Evolutionary conservation across 768 basidiomycete species (phyloP), one percentile per base, ranked within the genome.

Genomic region (Flagelloscypha sp.): DNA sequence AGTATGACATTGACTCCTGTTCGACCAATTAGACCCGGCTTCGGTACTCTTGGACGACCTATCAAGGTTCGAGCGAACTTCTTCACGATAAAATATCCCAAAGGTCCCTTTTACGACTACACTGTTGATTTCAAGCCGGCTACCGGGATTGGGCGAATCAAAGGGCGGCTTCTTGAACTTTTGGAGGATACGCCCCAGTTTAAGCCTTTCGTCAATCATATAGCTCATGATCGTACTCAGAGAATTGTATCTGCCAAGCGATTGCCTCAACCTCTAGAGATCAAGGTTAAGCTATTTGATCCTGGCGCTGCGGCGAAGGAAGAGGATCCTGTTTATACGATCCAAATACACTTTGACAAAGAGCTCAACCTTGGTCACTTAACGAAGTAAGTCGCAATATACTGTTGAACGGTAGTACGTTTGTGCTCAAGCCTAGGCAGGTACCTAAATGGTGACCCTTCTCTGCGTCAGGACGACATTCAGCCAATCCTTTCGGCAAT

Each of bases 61-160:
- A 64, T 75, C 43, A 67, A 53, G 0, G 52, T 82, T 11, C 65
- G 81, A 2, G 65, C 79, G 15, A 83, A 82, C 48, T 79, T 80
- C 55, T 80, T 79, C 50, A 48, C 74, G 0, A 46, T 82, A 8
- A 63, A 50, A 21, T 46, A 71, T n/a, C 65, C 66, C 2, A 63
- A 66, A 29, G 61, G 61, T 1, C 57, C 61, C 0, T 48, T 76
- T 5, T 75, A 68, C 47, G 77, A 81, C 40, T 83, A 83, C 44
- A 50, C 53, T 13, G 64, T 81, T 23, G 57, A 66, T 15, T 70
- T 79, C 30, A 50, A 53, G 10, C 75, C 76, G 0, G 65, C 59
- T 36, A 62, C 62, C 0, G 61, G 68, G 28, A 56, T 67, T 0
- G 64, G 65, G 18, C 49, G 65, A 11, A 50, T 72, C 8, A 70